Evolutionary conservation across 164 flowering plant species (phyloP).

Genomic region (Magnolia kwangsiensis): DNA sequence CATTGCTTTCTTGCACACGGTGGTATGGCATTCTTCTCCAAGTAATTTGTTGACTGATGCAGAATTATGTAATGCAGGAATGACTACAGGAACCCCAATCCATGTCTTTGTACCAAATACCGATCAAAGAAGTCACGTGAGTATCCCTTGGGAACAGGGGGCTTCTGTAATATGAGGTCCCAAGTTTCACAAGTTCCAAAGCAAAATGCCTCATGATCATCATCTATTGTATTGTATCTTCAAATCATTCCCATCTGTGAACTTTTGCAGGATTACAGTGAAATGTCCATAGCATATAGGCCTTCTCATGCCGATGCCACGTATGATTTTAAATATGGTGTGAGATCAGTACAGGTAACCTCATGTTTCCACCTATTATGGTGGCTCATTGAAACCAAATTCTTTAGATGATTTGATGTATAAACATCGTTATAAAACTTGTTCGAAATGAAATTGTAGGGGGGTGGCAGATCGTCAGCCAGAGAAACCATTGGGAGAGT

Average conservation of each 20-base stretch:
- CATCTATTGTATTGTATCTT: no score
- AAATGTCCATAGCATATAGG: constrained; percentile 88
- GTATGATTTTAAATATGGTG: constrained; percentile 96
- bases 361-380: constrained; percentile 7
- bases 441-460: constrained; percentile 42
- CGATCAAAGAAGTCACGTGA: constrained; percentile 91
- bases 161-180: background rate
- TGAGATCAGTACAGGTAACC: constrained; percentile 83
- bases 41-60: constrained; percentile 1
- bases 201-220: background rate
- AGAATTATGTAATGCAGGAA: constrained; percentile 47
- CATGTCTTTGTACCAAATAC: constrained; percentile 87
- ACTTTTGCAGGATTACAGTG: constrained; percentile 74
- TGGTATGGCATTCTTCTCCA: background rate
- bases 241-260: background rate
- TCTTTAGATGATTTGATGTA: background rate
- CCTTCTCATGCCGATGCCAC: constrained; percentile 99
- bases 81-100: constrained; percentile 92
- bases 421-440: background rate
- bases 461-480: constrained; percentile 99
- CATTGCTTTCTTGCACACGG: background rate
- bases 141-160: constrained; percentile 22
- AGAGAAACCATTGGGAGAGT: constrained; percentile 99
- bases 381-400: background rate
- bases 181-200: background rate